Evolutionary conservation across 345 rosid species (phyloP), one percentile per base, ranked within the genome.

Genomic region (Citrus sinensis): DNA sequence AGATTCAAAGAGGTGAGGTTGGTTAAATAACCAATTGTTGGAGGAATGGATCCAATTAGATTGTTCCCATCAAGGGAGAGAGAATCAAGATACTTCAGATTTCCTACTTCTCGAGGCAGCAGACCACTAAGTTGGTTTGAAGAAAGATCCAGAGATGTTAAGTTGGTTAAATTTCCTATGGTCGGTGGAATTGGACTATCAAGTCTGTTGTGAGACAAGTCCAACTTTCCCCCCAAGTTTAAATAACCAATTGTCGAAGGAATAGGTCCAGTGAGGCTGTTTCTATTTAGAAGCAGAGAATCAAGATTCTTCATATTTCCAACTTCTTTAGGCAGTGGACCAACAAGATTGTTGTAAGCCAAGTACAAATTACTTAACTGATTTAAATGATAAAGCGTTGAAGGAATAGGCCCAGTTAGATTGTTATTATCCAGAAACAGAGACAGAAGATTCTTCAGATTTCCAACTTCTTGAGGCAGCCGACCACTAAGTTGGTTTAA

Each of bases 211-310:
- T 13, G 51, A 11, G 51, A 46, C 51, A 46, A 46, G 17, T 0
- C 4, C 51, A 46, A 46, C 0, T 0, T 0, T 0, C 0, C 0
- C 51, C 0, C 0, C 4, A 46, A 46, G 17, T 46, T 46, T 46
- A 46, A 63, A 63, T 46, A 46, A 46, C 51, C 17, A 46, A 46
- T 11, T 0, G 51, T 46, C 37, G 25, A 35, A 66, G 40, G 14
- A 35, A 32, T 64, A 13, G 10, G n/a, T 16, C 37, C 22, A 17
- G 19, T 16, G 19, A 64, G 39, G 1, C 5, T 16, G 22, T 54
- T 54, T 0, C 0, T 4, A 17, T 17, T 16, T 6, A 54, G 20
- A 19, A 5, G 22, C 0, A 54, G 2, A 4, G 0, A 1, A 0
- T 4, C 0, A 16, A 51, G 56, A 16, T 17, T 51, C 20, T 51